Evolutionary conservation across 345 rosid species (phyloP).

Genomic region (Mallotus nudiflorus): DNA sequence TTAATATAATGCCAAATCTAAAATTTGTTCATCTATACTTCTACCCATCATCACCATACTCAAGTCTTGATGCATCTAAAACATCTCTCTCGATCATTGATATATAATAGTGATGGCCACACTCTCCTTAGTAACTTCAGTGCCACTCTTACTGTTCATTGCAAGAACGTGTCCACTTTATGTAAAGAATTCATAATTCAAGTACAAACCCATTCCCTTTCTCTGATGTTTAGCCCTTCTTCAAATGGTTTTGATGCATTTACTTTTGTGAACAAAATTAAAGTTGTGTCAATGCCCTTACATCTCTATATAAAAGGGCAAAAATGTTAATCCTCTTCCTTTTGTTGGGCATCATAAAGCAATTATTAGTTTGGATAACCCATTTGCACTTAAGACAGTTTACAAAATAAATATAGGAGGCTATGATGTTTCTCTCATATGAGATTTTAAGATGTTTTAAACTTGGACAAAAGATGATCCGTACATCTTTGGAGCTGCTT

Average conservation of each 20-base stretch:
- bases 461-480: slow-evolving; percentile 11
- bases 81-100: slow-evolving; percentile 18
- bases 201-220: background rate
- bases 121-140: slow-evolving; percentile 27
- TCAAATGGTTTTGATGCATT: slow-evolving; percentile 5
- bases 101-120: slow-evolving; percentile 4
- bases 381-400: slow-evolving; percentile 21
- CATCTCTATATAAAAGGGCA: slow-evolving; percentile 25
- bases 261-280: slow-evolving; percentile 20
- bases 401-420: slow-evolving; percentile 24
- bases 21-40: slow-evolving; percentile 34
- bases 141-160: slow-evolving; percentile 15
- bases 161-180: background rate
- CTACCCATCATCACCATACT: slow-evolving; percentile 19
- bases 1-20: slow-evolving; percentile 20
- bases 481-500: slow-evolving; percentile 13
- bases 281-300: slow-evolving; percentile 30
- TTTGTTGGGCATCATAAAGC: background rate
- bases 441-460: slow-evolving; percentile 18
- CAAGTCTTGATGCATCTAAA: slow-evolving; percentile 15
- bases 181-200: slow-evolving; percentile 25
- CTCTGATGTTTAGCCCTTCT: slow-evolving; percentile 26
- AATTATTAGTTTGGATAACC: background rate
- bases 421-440: slow-evolving; percentile 1
- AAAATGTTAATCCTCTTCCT: background rate